These are phyloP conservation scores for Excoecaria agallocha DNA, from an alignment of 345 rosid species.

Conservation along the genomic window DNA sequence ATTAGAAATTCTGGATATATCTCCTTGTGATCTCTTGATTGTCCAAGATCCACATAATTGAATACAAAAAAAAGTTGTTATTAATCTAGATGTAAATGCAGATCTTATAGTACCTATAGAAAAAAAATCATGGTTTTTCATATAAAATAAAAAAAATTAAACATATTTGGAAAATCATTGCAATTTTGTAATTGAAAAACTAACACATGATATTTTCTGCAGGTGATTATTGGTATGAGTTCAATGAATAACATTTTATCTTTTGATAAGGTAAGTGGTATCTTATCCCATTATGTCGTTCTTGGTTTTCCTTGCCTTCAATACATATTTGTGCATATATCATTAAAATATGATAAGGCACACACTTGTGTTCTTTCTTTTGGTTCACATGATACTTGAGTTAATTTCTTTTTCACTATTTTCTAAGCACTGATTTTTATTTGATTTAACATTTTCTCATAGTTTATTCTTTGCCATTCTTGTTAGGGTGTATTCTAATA, in stretches of 20 bases:
- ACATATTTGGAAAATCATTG: not conserved
- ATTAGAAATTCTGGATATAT: too few relatives aligned
- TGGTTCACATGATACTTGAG: not conserved
- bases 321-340: not conserved
- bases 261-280: slow-evolving; percentile 66
- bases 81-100: not conserved
- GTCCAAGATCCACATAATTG: not conserved
- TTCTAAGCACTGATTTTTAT: too few relatives aligned
- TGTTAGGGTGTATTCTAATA: too few relatives aligned
- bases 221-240: slow-evolving; percentile 78
- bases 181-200: not conserved
- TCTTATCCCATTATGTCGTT: not conserved
- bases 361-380: not conserved
- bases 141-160: not conserved
- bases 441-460: too few relatives aligned
- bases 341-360: not conserved
- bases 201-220: slow-evolving; percentile 21
- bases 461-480: too few relatives aligned
- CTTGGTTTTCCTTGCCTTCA: not conserved
- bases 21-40: too few relatives aligned
- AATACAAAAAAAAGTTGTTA: not conserved
- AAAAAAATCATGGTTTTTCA: too few relatives aligned
- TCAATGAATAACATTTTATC: slow-evolving; percentile 71
- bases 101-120: not conserved
- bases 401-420: too few relatives aligned